Evolutionary conservation across 2,329 filamentous ascomycete species (phyloP).

Genomic region (Lasiodiplodia hormozganensis): DNA sequence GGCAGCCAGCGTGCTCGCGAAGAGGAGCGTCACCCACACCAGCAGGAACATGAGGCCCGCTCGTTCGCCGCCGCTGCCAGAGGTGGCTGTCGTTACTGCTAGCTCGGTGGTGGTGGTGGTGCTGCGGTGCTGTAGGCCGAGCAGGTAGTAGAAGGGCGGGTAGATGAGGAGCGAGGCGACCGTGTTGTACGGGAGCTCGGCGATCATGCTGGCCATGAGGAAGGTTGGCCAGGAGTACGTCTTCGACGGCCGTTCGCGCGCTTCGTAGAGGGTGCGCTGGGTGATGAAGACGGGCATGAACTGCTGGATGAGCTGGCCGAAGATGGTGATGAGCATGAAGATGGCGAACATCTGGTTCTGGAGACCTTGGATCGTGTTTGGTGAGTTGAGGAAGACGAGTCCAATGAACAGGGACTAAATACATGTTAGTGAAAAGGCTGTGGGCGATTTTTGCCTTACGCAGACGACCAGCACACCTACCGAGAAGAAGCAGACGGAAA

Average conservation of each 20-base stretch:
- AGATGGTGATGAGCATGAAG: conserved; percentile 82
- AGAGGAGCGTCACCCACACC: conserved; percentile 76
- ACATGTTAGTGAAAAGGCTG: conserved; percentile 20
- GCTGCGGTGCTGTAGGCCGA: conserved; percentile 74
- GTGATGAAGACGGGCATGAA: conserved; percentile 88
- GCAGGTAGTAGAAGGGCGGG: conserved; percentile 85
- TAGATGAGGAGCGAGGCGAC: conserved; percentile 79
- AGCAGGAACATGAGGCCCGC: conserved; percentile 82
- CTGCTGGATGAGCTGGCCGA: conserved; percentile 79
- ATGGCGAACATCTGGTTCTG: conserved; percentile 88
- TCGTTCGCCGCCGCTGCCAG: conserved; percentile 76
- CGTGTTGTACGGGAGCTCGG: conserved; percentile 85
- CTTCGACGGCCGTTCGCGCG: conserved; percentile 82
- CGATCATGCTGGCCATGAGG: conserved; percentile 81
- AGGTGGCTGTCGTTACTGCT: conserved; percentile 52
- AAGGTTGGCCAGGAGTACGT: conserved; percentile 87
- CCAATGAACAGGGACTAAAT: conserved; percentile 71
- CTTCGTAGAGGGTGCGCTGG: conserved; percentile 82
- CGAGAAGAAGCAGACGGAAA: conserved; percentile 27
- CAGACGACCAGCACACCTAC: conserved; percentile 7
- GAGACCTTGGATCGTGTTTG: conserved; percentile 75
- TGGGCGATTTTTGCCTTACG: conserved; percentile 25
- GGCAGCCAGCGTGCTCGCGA: conserved; percentile 80
- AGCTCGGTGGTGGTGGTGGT: conserved; percentile 43
- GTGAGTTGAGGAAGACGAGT: conserved; percentile 77